Base-by-base conservation (phyloP, 2,329 filamentous ascomycete genomes). In the Claviceps capensis region DNA sequence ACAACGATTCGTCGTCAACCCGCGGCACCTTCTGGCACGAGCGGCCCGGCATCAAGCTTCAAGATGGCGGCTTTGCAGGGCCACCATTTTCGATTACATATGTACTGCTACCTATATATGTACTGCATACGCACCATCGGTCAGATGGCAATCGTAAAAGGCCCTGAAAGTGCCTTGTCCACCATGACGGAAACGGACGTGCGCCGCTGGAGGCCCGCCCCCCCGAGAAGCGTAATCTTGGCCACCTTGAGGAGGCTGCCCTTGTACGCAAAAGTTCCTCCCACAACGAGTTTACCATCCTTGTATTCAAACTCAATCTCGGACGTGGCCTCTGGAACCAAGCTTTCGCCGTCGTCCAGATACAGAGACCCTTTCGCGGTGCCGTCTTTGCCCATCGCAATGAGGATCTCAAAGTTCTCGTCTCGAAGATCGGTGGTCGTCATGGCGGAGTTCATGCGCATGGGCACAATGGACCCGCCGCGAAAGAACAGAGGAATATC, bases 331-430 rank as follows among this genome's bases (percentile, higher is more conserved):
- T 38, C 38, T 19, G 50, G 50, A 22, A 40, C n/a, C 48, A 88
- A 60, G 26, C 75, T 81, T 55, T 81, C 78, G 9, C 86, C 86
- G 55, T 91, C 86, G 58, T 91, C 86, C 8, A 90, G 68, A 62
- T 89, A 90, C 53, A 91, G 69, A 34, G 69, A 69, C 0, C 86
- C 86, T 1, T 60, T 64, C 0, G 86, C 86, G 11, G 68, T 78
- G 5, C 83, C 84, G 53, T 85, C 72, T 1, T 63, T 60, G 2
- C 73, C 79, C 0, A 84, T 74, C 0, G 85, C 82, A 44, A 91
- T 74, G 36, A 89, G 61, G 52, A 91, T 68, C 61, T 82, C 74
- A 65, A 90, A 89, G 55, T 81, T 72, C 57, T 85, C 71, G 56
- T 77, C 74, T 23, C 82, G 72, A 43, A 86, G 67, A 41, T 75